Evolutionary conservation across 306 rosid species (phyloP), one percentile per base, ranked within the genome.

Genomic region (Amphicarpaea edgeworthii): DNA sequence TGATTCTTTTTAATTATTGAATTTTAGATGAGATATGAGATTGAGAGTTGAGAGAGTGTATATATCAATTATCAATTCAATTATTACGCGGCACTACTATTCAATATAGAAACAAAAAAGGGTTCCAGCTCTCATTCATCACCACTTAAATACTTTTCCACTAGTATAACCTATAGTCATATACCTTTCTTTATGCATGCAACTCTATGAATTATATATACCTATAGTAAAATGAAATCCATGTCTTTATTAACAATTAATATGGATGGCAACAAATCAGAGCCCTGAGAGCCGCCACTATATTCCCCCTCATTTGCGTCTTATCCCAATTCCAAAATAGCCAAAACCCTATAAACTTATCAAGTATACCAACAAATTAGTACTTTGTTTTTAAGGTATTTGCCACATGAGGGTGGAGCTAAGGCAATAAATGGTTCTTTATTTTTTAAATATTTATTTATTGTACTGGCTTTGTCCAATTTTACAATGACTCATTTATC

Each of bases 1-100:
- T 72, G 70, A 82, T 85, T 79, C 78, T 40, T 41, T 37, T 66
- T 75, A 32, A 7, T 16, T 30, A 12, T 28, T 77, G 79, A 72
- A 77, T 77, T 77, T 74, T 50, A 55, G 68, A 66, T 8, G 51
- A 68, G 62, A 32, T 6, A 5, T 8, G 34, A 57, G 54, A 1
- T 11, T 8, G 63, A 32, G 16, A 49, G 65, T 3, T 26, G 16
- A 61, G 7, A 8, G 14, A 8, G 58, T n/a, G n/a, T n/a, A 12
- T 57, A 16, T 30, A 30, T 49, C 40, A 60, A 62, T 16, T 24
- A 68, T 32, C 12, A 41, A 24, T 65, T n/a, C 76, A 68, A 49
- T 75, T 37, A 66, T 58, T 66, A 32, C 40, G 20, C 16, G 14
- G 8, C 7, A 28, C 46, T 19, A 23, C 37, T 73, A 6, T 19